Evolutionary conservation across 2,329 filamentous ascomycete species (phyloP).

Genomic region (Cryphonectria carpinicola): DNA sequence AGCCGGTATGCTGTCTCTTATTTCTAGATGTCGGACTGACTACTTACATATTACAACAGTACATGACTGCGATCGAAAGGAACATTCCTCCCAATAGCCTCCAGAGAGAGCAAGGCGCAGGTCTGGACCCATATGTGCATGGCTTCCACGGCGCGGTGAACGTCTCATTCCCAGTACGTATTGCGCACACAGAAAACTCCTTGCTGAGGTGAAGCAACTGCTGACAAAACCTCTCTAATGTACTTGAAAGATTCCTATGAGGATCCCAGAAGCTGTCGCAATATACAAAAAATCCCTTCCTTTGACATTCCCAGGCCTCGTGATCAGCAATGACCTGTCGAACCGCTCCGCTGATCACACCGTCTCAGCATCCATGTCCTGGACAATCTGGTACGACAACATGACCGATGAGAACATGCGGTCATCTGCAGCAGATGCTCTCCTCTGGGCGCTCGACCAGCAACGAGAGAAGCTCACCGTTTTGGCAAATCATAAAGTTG

Average conservation of each 20-base stretch:
- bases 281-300: slow-evolving; percentile 33
- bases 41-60: background rate
- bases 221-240: background rate
- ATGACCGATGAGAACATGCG: slow-evolving; percentile 28
- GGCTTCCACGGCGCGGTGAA: slow-evolving; percentile 31
- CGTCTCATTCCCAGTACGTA: slow-evolving; percentile 33
- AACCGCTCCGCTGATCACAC: slow-evolving; percentile 29
- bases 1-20: slow-evolving; percentile 9
- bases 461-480: slow-evolving; percentile 20
- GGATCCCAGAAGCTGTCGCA: slow-evolving; percentile 31
- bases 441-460: slow-evolving; percentile 25
- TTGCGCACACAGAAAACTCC: background rate
- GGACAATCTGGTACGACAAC: slow-evolving; percentile 34
- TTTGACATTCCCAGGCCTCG: slow-evolving; percentile 30
- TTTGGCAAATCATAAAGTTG: slow-evolving; percentile 26
- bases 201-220: background rate
- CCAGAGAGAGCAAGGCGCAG: slow-evolving; percentile 31
- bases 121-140: slow-evolving; percentile 21
- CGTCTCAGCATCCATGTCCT: slow-evolving; percentile 34
- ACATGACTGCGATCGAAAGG: slow-evolving; percentile 31
- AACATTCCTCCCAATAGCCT: slow-evolving; percentile 30
- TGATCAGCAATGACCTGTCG: slow-evolving; percentile 33
- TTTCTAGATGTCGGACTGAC: background rate
- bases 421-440: slow-evolving; percentile 32
- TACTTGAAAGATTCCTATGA: slow-evolving; percentile 30